Conservation (phyloP, 2,329 filamentous ascomycete species). For the Aaosphaeria arxii region DNA sequence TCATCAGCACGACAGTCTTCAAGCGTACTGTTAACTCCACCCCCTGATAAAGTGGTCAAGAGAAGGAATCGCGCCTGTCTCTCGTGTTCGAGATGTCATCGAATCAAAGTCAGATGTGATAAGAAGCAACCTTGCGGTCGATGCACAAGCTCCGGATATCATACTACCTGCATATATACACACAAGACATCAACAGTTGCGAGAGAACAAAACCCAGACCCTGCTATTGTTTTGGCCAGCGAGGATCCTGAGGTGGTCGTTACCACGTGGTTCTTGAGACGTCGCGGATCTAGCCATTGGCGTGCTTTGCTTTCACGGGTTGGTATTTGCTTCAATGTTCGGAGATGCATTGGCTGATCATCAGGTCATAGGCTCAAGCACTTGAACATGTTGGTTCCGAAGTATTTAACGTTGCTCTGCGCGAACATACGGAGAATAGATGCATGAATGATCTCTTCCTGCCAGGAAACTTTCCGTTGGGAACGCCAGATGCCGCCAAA, state of each 20-base stretch:
- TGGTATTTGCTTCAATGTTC: background rate
- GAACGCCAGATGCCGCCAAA: slow-evolving; percentile 8
- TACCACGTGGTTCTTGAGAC: slow-evolving; percentile 16
- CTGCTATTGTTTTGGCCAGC: slow-evolving; percentile 6
- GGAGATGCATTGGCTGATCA: too few relatives aligned
- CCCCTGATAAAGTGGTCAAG: background rate
- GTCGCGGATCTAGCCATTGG: slow-evolving; percentile 13
- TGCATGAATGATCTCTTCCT: slow-evolving; percentile 15
- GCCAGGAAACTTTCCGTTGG: slow-evolving; percentile 19
- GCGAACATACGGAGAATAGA: slow-evolving; percentile 6
- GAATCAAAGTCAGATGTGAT: slow-evolving; percentile 20
- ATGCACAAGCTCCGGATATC: slow-evolving; percentile 12
- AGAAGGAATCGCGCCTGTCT: slow-evolving; percentile 14
- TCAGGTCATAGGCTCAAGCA: slow-evolving; percentile 9
- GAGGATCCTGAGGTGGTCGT: slow-evolving; percentile 15
- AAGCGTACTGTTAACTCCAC: background rate
- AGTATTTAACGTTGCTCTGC: slow-evolving; percentile 10
- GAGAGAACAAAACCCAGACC: background rate
- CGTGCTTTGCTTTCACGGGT: slow-evolving; percentile 11
- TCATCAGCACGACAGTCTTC: too few relatives aligned
- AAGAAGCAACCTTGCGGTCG: slow-evolving; percentile 11
- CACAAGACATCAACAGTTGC: slow-evolving; percentile 4
- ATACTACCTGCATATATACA: slow-evolving; percentile 12
- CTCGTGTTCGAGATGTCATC: slow-evolving; percentile 20
- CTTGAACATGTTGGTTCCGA: slow-evolving; percentile 4